Base-by-base conservation (phyloP, 345 rosid genomes). In the Jatropha curcas region DNA sequence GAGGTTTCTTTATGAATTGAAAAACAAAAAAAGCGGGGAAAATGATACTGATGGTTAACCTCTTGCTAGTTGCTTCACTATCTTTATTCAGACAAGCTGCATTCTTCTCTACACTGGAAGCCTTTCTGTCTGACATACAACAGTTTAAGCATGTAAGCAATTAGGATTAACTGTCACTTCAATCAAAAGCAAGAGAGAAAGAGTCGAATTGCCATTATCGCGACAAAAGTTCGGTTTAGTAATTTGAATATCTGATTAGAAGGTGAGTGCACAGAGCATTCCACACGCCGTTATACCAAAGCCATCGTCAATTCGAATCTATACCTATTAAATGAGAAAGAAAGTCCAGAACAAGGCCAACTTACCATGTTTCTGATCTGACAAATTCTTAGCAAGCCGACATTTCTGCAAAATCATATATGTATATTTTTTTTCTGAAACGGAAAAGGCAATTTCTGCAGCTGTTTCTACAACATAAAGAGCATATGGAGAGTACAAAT, bases 321-420 rank as follows among this genome's bases (percentile, higher is more conserved):
- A n/a, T n/a, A n/a, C n/a, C n/a, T n/a, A n/a, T n/a, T n/a, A n/a
- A n/a, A n/a, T n/a, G n/a, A n/a, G n/a, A n/a, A n/a, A n/a, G n/a
- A n/a, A n/a, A n/a, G 52, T n/a, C 5, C 4, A 59, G n/a, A 37
- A 46, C 14, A 28, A 35, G 60, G 27, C 25, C 25, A 27, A 43
- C 31, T 68, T 72, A 78, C 82, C 80, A 7, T 75, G 77, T 53
- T 73, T 78, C 24, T 28, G 70, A 70, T 75, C 79, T 9, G 72
- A 41, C 5, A 28, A 34, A 60, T 65, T 34, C 80, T 72, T 82
- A 24, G 71, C 74, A 37, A 76, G 78, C 25, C 81, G 68, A 53
- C 70, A 82, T n/a, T 82, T 82, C 81, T 82, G 85, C 75, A 79
- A 56, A 25, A 52, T 33, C 39, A 46, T 41, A 12, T 71, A 20